Percentiles rank a stretch among this genome's conserved stretches.
Evolutionary conservation across 2,329 filamentous ascomycete species (phyloP).

Genomic region (Fusarium gaditjirri): DNA sequence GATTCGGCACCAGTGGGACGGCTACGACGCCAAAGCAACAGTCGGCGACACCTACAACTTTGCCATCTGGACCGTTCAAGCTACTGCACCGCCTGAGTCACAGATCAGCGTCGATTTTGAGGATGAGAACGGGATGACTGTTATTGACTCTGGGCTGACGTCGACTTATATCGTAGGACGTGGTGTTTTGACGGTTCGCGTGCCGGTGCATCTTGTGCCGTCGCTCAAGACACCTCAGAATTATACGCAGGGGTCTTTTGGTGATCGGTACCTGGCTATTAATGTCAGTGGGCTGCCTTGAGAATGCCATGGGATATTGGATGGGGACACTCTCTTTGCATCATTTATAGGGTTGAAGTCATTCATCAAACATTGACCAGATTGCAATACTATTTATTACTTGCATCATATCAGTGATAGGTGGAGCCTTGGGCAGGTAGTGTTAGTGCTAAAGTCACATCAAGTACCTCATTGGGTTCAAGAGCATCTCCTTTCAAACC

Average conservation of each 20-base stretch:
- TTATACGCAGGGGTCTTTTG: not conserved
- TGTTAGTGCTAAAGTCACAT: not conserved
- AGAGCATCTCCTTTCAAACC: fast-evolving
- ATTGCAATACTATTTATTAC: fast-evolving
- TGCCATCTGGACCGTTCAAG: not conserved
- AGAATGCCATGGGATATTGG: not conserved
- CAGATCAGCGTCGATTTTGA: not conserved
- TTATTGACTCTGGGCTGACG: not conserved
- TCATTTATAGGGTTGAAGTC: not conserved
- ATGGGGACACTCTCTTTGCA: not conserved
- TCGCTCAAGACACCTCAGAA: not conserved
- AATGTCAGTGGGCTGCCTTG: not conserved
- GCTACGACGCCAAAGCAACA: not conserved
- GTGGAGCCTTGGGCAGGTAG: fast-evolving
- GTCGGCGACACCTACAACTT: not conserved
- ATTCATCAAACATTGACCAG: not conserved
- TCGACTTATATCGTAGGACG: not conserved
- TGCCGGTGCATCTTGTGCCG: not conserved
- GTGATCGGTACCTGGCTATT: not conserved
- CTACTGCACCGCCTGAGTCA: not conserved
- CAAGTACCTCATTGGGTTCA: fast-evolving
- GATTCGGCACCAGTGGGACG: not conserved
- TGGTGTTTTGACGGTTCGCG: not conserved
- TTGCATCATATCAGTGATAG: fast-evolving
- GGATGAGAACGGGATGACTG: not conserved